Conservation (phyloP, 495 filamentous ascomycete genomes). For the Neurospora terricola region DNA sequence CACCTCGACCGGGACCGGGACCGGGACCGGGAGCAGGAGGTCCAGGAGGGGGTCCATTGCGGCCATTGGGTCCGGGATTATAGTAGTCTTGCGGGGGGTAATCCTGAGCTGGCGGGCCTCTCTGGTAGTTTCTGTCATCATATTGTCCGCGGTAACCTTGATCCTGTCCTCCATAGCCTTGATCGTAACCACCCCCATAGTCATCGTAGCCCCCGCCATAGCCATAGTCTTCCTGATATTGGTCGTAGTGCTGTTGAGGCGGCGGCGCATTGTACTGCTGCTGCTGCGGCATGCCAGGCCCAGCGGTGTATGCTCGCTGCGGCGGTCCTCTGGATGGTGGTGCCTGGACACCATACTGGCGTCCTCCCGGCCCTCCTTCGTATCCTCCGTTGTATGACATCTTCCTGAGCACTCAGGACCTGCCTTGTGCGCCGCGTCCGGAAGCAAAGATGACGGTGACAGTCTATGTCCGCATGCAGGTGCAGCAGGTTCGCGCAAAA, state of each 20-base stretch:
- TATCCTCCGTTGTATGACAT: slow-evolving; percentile 43
- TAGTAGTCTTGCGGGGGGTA: slow-evolving; percentile 47
- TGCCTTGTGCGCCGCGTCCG: background rate
- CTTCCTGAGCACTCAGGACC: slow-evolving; percentile 5
- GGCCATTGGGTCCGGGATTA: slow-evolving; percentile 29
- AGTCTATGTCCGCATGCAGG: background rate
- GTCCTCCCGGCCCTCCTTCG: slow-evolving; percentile 26
- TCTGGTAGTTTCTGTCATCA: slow-evolving; percentile 40
- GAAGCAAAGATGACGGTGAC: background rate
- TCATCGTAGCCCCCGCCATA: slow-evolving; percentile 44
- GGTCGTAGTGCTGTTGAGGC: slow-evolving; percentile 36
- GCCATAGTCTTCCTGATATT: slow-evolving; percentile 41
- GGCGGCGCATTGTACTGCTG: slow-evolving; percentile 44
- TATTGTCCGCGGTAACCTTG: slow-evolving; percentile 17
- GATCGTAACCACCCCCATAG: slow-evolving; percentile 33
- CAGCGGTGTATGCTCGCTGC: slow-evolving; percentile 31
- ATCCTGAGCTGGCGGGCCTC: slow-evolving; percentile 37
- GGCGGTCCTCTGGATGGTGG: slow-evolving; percentile 42
- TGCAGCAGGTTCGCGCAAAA: background rate
- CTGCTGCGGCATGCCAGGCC: slow-evolving; percentile 25
- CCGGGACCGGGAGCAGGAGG: background rate
- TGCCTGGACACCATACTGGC: slow-evolving; percentile 36
- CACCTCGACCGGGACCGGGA: slow-evolving; percentile 24
- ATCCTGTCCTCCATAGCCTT: slow-evolving; percentile 29
- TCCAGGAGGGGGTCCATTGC: slow-evolving; percentile 12